A percentile compares a stretch with the other conserved stretches of the same genome.
These are phyloP conservation scores for Rosa rugosa DNA, from an alignment of 306 rosid species.

Conservation along the genomic window DNA sequence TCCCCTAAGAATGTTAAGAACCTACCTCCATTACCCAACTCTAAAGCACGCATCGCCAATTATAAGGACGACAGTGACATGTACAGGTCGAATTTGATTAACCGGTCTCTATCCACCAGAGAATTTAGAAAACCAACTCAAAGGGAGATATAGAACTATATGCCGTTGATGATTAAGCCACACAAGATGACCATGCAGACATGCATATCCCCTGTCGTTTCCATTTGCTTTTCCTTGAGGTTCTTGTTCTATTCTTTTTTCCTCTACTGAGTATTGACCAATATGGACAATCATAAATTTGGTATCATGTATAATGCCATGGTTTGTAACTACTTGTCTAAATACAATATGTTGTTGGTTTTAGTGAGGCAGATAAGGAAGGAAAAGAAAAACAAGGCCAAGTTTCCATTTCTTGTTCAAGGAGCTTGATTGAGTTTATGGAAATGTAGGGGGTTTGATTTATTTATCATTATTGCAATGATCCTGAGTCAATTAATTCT, in stretches of 20 bases:
- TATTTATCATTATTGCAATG: background rate
- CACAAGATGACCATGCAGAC: background rate
- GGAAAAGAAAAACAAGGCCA: background rate
- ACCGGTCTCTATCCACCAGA: constrained; percentile 69
- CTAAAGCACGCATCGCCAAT: constrained; percentile 32
- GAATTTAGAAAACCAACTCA: constrained; percentile 46
- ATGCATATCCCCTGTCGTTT: background rate
- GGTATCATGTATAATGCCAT: constrained; percentile 10
- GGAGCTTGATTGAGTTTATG: background rate
- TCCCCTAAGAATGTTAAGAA: constrained; percentile 31
- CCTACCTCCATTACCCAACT: constrained; percentile 55
- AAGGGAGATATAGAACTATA: constrained; percentile 38
- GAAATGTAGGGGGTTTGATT: no score
- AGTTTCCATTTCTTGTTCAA: background rate
- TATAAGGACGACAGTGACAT: constrained; percentile 33
- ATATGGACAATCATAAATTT: constrained; percentile 5
- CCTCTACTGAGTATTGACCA: background rate
- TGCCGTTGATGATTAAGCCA: constrained; percentile 31
- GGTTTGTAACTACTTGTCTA: constrained; percentile 2
- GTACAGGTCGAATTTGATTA: constrained; percentile 37
- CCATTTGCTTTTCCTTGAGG: background rate
- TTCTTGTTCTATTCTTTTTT: constrained; percentile 5
- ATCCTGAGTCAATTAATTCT: no score
- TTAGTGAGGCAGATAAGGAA: constrained; percentile 10
- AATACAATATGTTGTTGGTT: constrained; percentile 8